Base-by-base conservation (phyloP, 2,329 filamentous ascomycete species). In the Alternaria consortialis region DNA sequence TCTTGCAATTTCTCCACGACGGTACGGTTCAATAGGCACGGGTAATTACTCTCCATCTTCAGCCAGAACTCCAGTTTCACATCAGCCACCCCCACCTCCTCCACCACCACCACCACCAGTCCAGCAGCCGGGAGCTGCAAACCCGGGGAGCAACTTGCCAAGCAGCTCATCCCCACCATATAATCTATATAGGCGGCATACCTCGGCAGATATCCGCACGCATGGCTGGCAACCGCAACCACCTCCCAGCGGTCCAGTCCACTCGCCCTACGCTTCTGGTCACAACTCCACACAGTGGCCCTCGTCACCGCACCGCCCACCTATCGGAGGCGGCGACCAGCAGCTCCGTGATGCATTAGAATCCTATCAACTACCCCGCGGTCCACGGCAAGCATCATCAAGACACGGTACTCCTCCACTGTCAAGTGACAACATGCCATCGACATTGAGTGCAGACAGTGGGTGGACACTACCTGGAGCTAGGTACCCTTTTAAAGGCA, bases 131-230 rank as follows among this genome's bases (percentile, higher is more conserved):
- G 80, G 87, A 32, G 80, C 87, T 36, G 83, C 86, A n/a, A 83
- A 81, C 46, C 64, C 71, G 58, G 72, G 72, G 47, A 73, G 64
- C 55, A 74, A 67, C 58, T 80, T 82, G 57, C 67, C 63, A 47
- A 73, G 63, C 55, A 83, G 83, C 57, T 69, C 74, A 20, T 87
- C 87, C 37, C 85, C 86, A 25, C 85, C 86, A 1, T 86, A 88
- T 58, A 93, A 88, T 71, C 84, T 97, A 47, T 87, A 89, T 44
- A 89, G 94, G 65, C 88, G 94, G 63, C 95, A 99, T 80, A 99
- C 95, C 2, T 94, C 94, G 39, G 95, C 95, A 60, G 95, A 99
- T 76, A 98, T 99, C 69, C 90, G 95, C 54, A 90, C 82, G 5
- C 81, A 83, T 63, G 81, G 82, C 61, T 94, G 83, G 70, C 91